Percentiles rank a stretch among this genome's conserved stretches.
These are phyloP conservation scores for Botrytis pseudocinerea DNA, from an alignment of 2,329 filamentous ascomycete genomes.

Conservation along the genomic window DNA sequence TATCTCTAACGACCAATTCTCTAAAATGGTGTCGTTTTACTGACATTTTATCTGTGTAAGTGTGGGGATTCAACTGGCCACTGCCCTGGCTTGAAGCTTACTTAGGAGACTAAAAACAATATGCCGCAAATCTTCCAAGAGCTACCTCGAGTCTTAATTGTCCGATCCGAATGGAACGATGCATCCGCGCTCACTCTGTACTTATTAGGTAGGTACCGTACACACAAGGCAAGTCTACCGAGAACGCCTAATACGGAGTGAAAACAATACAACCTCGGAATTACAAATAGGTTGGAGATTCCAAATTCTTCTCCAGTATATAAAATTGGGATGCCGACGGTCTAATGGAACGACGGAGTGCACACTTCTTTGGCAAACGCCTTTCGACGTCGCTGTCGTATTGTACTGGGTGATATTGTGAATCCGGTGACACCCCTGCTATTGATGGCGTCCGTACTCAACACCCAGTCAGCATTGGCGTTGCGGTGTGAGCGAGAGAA, in stretches of 20 bases:
- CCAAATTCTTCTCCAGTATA: not conserved
- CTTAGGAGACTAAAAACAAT: not conserved
- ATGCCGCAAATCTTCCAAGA: not conserved
- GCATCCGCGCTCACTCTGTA: not conserved
- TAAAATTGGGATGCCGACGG: not conserved
- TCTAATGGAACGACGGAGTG: not conserved
- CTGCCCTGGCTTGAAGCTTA: not conserved
- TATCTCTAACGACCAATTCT: not conserved
- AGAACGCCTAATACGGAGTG: not conserved
- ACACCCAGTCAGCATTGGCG: slow-evolving; percentile 11
- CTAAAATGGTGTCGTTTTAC: not conserved
- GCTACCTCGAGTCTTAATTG: not conserved
- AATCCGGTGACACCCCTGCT: slow-evolving; percentile 8
- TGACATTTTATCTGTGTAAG: not conserved
- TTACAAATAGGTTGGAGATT: not conserved
- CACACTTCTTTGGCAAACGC: not conserved
- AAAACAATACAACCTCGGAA: not conserved
- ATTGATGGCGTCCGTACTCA: slow-evolving; percentile 6
- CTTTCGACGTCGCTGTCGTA: not conserved
- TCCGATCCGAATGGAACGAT: not conserved
- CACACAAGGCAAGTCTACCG: slow-evolving; percentile 3
- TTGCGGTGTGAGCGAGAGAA: slow-evolving; percentile 1
- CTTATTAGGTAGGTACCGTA: not conserved
- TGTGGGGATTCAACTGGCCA: not conserved
- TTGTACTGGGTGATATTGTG: not conserved